A percentile compares a stretch with the other conserved stretches of the same genome.
These are phyloP conservation scores for Diaporthe sp. DNA, from an alignment of 2,329 filamentous ascomycete species.

Conservation along the genomic window DNA sequence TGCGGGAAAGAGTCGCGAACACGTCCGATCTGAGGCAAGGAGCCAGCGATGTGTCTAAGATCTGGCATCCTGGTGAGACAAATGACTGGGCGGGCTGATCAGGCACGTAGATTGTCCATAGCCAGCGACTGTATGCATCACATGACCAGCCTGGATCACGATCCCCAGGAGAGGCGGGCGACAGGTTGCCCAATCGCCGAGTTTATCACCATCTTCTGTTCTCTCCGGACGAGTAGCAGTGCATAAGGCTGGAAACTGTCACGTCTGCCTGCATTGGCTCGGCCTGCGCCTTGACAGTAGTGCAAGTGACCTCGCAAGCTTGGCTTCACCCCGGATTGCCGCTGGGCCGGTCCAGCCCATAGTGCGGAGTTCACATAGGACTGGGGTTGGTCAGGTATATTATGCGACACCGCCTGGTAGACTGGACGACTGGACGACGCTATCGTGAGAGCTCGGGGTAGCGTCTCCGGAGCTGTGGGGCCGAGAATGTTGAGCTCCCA, in stretches of 20 bases:
- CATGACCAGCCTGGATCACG: neutral
- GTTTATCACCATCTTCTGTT: neutral
- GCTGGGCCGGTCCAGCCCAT: conserved; percentile 4
- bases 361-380: neutral
- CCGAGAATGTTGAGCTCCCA: neutral
- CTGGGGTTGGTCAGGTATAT: neutral
- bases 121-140: neutral
- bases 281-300: neutral
- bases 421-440: neutral
- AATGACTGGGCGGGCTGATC: neutral
- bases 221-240: neutral
- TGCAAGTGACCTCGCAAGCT: neutral
- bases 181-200: neutral
- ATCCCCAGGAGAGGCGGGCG: neutral
- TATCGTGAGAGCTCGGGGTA: neutral
- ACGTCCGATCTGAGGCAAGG: neutral
- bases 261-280: neutral
- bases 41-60: neutral
- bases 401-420: neutral
- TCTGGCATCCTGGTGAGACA: conserved; percentile 4
- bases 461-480: neutral
- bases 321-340: conserved; percentile 2
- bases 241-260: conserved; percentile 14
- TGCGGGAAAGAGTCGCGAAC: neutral
- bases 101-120: neutral